Conservation (phyloP, 129 eudicot genomes). For the Calendula officinalis region DNA sequence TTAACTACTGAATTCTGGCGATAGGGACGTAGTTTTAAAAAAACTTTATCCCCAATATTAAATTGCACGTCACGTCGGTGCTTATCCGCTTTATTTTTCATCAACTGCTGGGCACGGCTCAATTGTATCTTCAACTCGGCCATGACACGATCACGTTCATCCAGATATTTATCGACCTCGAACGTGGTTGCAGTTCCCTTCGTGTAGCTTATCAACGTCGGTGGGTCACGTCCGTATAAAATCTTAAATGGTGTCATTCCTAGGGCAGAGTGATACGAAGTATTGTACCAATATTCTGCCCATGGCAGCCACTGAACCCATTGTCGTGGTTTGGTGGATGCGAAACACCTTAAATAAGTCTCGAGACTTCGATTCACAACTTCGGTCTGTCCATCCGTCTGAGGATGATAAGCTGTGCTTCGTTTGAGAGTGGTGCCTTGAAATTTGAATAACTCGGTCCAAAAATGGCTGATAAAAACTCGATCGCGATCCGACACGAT, state of each 20-base stretch:
- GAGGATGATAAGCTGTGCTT: background rate
- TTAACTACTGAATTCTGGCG: background rate
- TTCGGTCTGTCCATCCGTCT: background rate
- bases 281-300: slow-evolving; percentile 1
- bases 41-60: too few relatives aligned
- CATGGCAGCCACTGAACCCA: background rate
- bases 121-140: background rate
- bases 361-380: background rate
- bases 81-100: background rate
- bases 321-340: background rate
- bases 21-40: background rate
- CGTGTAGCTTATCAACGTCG: too few relatives aligned
- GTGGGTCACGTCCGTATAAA: background rate
- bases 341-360: background rate
- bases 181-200: too few relatives aligned
- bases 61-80: background rate
- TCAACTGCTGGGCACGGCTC: too few relatives aligned
- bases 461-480: background rate
- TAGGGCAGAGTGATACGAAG: background rate
- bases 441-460: background rate
- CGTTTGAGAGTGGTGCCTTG: background rate
- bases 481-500: background rate
- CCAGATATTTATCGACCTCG: background rate
- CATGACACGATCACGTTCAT: background rate
- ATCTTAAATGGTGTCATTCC: background rate